A percentile compares a stretch with the other conserved stretches of the same genome.
These are phyloP conservation scores for Solanum dulcamara DNA, from an alignment of 257 asterid species.

Conservation along the genomic window DNA sequence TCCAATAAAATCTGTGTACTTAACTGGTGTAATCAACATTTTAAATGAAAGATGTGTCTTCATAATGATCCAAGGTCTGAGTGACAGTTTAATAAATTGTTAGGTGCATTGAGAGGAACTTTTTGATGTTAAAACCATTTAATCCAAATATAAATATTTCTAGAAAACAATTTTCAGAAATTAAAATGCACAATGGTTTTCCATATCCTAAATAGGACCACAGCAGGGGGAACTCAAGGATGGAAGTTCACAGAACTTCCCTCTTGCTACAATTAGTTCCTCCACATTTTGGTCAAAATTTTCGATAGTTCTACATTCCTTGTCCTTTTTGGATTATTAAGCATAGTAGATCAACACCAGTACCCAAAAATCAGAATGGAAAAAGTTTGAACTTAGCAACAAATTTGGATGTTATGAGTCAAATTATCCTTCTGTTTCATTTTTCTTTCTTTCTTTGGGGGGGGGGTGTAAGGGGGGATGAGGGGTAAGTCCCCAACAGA, in stretches of 20 bases:
- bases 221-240: neutral
- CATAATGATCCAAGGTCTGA: neutral
- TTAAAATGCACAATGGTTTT: neutral
- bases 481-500: neutral
- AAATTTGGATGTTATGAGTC: neutral
- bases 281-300: neutral
- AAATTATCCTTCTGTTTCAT: neutral
- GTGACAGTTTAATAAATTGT: neutral
- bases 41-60: neutral
- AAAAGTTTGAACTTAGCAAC: neutral
- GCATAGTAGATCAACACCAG: neutral
- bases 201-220: neutral
- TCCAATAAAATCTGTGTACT: neutral
- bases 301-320: neutral
- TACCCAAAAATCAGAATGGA: neutral
- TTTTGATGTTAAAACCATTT: neutral
- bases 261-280: neutral
- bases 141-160: neutral
- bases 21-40: neutral
- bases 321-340: neutral
- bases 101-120: neutral
- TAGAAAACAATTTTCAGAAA: neutral
- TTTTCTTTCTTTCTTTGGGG: accelerated
- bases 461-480: neutral
- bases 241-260: neutral